Evolutionary conservation across 2,329 filamentous ascomycete genomes (phyloP).

Genomic region (Sclerotinia borealis): DNA sequence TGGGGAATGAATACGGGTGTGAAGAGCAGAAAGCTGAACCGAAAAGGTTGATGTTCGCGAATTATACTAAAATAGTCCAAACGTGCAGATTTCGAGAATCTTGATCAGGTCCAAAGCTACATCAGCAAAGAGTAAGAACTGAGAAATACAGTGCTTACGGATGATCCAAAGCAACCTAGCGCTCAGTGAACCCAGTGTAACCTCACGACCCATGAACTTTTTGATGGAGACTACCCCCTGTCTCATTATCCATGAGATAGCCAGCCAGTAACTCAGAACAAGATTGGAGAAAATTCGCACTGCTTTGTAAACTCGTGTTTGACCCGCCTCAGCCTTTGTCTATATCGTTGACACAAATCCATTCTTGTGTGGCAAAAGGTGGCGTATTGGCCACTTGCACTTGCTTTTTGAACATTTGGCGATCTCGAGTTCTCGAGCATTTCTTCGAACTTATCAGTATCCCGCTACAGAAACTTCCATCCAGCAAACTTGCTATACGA

Average conservation of each 20-base stretch:
- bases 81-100: neutral
- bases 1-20: neutral
- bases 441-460: neutral
- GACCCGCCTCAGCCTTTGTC: neutral
- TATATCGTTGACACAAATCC: neutral
- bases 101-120: neutral
- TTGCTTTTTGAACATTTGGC: neutral
- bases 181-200: neutral
- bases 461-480: neutral
- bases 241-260: neutral
- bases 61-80: neutral
- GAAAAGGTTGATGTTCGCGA: slow-evolving; percentile 2
- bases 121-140: neutral
- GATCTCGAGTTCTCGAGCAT: neutral
- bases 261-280: neutral
- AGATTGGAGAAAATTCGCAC: neutral
- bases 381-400: neutral
- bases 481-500: neutral
- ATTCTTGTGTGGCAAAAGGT: neutral
- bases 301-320: neutral
- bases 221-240: neutral
- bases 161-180: neutral
- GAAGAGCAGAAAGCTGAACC: neutral
- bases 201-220: neutral
- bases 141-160: neutral